These are phyloP conservation scores for Primulina tabacum DNA, from an alignment of 257 asterid species.

Conservation along the genomic window DNA sequence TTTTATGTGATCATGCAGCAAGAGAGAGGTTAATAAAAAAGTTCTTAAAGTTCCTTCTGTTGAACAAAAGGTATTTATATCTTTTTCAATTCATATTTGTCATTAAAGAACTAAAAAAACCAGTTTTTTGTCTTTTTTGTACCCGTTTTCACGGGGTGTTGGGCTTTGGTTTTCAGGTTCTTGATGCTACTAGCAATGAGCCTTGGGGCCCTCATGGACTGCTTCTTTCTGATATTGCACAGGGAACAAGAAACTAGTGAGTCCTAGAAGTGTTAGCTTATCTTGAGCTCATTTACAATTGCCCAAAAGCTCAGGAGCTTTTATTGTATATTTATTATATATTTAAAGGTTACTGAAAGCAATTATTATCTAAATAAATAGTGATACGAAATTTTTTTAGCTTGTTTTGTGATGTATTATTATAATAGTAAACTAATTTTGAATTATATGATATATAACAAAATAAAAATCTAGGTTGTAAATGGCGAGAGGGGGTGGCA, in stretches of 20 bases:
- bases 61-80: conserved; percentile 72
- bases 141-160: conserved; percentile 16
- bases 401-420: no score
- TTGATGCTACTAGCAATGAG: conserved; percentile 97
- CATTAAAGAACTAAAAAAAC: background rate
- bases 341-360: background rate
- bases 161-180: conserved; percentile 54
- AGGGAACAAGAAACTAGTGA: conserved; percentile 82
- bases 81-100: conserved; percentile 15
- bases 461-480: no score
- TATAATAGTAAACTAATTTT: background rate
- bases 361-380: no score
- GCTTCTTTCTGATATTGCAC: conserved; percentile 89
- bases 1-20: conserved; percentile 55
- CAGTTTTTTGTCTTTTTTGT: conserved; percentile 18
- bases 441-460: background rate
- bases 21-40: conserved; percentile 95
- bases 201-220: conserved; percentile 99
- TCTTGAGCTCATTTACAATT: background rate
- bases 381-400: background rate
- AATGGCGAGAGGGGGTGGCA: no score
- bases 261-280: conserved; percentile 17
- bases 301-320: background rate
- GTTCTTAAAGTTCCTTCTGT: conserved; percentile 91
- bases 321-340: no score